These are phyloP conservation scores for Candida koratica DNA, from an alignment of 805 yeast species.

Conservation along the genomic window DNA sequence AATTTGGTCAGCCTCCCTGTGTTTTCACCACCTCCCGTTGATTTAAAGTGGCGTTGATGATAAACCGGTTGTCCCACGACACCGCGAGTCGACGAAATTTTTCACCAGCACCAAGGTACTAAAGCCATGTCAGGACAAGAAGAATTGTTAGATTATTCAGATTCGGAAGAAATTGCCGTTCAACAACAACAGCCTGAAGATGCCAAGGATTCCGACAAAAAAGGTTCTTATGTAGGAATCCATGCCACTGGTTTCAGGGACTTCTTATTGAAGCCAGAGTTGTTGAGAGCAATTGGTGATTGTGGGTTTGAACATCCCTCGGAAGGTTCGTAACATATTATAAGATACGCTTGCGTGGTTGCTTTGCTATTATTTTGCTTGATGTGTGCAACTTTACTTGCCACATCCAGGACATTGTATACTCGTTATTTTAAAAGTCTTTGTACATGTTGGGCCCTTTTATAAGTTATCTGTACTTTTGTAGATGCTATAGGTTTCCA, in stretches of 20 bases:
- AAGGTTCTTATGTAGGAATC: conserved; percentile 96
- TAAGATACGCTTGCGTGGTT: no score
- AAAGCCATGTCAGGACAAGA: conserved; percentile 87
- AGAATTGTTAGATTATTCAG: conserved; percentile 98
- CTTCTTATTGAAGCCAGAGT: conserved; percentile 92
- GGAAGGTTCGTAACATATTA: conserved; percentile 94
- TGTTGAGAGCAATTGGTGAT: conserved; percentile 95
- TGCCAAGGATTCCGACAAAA: conserved; percentile 64
- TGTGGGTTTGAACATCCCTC: conserved; percentile 99
- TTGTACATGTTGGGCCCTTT: no score
- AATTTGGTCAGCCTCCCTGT: no score
- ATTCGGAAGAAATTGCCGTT: conserved; percentile 91
- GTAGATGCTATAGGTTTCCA: no score
- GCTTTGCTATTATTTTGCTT: no score
- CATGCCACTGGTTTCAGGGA: conserved; percentile 99
- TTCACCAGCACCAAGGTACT: conserved; percentile 3
- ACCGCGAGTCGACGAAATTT: conserved; percentile 5
- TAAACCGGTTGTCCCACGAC: conserved; percentile 1
- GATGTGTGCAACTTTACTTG: no score
- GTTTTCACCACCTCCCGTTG: no score
- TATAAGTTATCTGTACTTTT: no score
- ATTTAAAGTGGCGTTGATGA: no score
- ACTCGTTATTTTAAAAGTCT: no score
- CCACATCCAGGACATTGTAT: no score
- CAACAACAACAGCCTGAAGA: conserved; percentile 47